Percentiles rank a stretch among this genome's conserved stretches.
These are phyloP conservation scores for Boeremia lycopersici DNA, from an alignment of 2,329 filamentous ascomycete species.

Conservation along the genomic window DNA sequence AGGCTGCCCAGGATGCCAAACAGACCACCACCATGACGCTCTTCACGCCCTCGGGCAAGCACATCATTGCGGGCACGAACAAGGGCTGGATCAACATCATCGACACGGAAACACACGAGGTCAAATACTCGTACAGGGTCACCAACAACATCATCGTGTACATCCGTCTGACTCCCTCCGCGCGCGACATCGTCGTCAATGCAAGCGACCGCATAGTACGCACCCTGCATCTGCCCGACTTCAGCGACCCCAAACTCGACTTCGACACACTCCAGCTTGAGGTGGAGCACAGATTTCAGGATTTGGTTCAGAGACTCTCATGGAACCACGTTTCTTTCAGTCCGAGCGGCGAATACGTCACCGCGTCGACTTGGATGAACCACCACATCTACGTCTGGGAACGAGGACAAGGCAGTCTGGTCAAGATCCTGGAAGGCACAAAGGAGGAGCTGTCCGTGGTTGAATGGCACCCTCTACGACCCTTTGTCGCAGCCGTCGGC, in stretches of 20 bases:
- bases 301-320: constrained; percentile 90
- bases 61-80: constrained; percentile 90
- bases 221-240: constrained; percentile 86
- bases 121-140: constrained; percentile 88
- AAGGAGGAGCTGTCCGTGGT: constrained; percentile 96
- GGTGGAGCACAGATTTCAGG: constrained; percentile 97
- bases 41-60: constrained; percentile 82
- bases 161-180: constrained; percentile 81
- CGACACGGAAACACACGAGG: constrained; percentile 76
- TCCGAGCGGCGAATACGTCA: constrained; percentile 91
- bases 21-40: constrained; percentile 93
- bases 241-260: constrained; percentile 67
- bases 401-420: constrained; percentile 86
- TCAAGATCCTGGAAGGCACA: constrained; percentile 95
- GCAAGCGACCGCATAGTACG: constrained; percentile 94
- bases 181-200: constrained; percentile 87
- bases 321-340: constrained; percentile 99
- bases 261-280: constrained; percentile 86
- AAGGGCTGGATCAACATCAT: constrained; percentile 98
- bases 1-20: constrained; percentile 88
- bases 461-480: constrained; percentile 88
- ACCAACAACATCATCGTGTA: constrained; percentile 88
- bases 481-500: constrained; percentile 87
- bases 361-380: constrained; percentile 96
- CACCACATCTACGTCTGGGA: constrained; percentile 99